Percentiles rank a stretch among this genome's conserved stretches.
These are phyloP conservation scores for Blepharisma stoltei DNA, from an alignment of 73 alveolate genomes.

Conservation along the genomic window DNA sequence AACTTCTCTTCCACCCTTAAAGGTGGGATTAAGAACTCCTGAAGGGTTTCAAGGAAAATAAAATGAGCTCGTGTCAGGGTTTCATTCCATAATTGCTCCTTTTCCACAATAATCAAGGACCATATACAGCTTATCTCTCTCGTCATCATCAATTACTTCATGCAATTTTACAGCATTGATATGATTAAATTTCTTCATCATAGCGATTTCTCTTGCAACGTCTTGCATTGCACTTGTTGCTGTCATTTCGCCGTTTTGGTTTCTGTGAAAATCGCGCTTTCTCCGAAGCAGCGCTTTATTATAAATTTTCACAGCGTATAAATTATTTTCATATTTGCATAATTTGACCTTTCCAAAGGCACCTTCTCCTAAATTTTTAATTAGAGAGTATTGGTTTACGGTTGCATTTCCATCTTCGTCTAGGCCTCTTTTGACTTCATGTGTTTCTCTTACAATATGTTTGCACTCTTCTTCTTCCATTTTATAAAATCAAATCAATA, in stretches of 20 bases:
- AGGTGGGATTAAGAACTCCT: too few species aligned
- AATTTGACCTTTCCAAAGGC: constrained; percentile 29
- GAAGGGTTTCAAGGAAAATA: constrained; percentile 38
- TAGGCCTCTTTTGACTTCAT: not conserved
- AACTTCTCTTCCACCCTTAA: too few species aligned
- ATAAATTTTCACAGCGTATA: constrained; percentile 80
- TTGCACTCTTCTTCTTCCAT: too few species aligned
- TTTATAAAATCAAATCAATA: too few species aligned
- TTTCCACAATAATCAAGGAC: constrained; percentile 83
- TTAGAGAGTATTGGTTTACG: constrained; percentile 40
- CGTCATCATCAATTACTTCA: constrained; percentile 94
- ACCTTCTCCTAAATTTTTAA: not conserved
- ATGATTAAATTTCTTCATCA: constrained; percentile 90
- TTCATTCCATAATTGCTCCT: constrained; percentile 89
- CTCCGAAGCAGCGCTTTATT: constrained; percentile 58
- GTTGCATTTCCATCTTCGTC: constrained; percentile 44
- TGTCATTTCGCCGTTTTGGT: constrained; percentile 66
- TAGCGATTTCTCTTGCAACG: constrained; percentile 88
- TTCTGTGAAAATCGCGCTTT: constrained; percentile 63
- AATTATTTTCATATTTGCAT: constrained; percentile 45
- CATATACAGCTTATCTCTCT: constrained; percentile 86
- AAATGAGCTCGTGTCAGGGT: constrained; percentile 75
- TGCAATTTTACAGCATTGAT: constrained; percentile 76
- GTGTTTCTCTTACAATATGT: too few species aligned
- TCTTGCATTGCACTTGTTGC: constrained; percentile 68